Evolutionary conservation across 2,329 filamentous ascomycete genomes (phyloP).

Genomic region (Penicillium rolfsii): DNA sequence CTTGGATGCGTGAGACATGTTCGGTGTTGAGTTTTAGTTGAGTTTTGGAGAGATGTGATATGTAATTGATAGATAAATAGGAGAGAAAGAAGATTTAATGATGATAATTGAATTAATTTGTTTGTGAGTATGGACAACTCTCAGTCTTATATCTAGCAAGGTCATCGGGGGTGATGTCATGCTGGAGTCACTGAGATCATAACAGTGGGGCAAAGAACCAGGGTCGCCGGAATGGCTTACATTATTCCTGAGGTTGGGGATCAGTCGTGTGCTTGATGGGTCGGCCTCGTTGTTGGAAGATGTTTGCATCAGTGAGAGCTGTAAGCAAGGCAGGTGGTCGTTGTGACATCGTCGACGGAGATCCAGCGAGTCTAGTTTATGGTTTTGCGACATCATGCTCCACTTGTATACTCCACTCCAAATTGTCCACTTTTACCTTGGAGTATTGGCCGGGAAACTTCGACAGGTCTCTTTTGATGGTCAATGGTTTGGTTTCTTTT

Average conservation of each 20-base stretch:
- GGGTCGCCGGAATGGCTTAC: conserved; percentile 15
- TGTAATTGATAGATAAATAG: neutral
- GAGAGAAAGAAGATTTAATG: neutral
- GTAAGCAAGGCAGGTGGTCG: conserved; percentile 10
- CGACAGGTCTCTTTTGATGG: neutral
- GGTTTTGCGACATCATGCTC: conserved; percentile 7
- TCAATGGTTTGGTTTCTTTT: neutral
- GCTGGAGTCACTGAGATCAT: conserved; percentile 36
- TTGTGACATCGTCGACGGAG: conserved; percentile 25
- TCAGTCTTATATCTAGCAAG: conserved; percentile 26
- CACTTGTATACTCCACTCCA: conserved; percentile 15
- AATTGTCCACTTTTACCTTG: neutral
- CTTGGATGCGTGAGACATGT: conserved; percentile 30
- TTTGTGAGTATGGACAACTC: neutral
- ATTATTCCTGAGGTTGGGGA: neutral
- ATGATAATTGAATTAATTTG: neutral
- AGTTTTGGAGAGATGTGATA: neutral
- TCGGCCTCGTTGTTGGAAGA: conserved; percentile 12
- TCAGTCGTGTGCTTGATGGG: conserved; percentile 16
- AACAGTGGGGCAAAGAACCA: conserved; percentile 24
- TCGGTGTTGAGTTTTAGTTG: conserved; percentile 2
- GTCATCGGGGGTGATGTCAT: conserved; percentile 30
- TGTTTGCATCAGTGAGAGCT: conserved; percentile 15
- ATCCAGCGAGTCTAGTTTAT: neutral
- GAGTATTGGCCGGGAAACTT: neutral